A percentile compares a stretch with the other conserved stretches of the same genome.
Conservation (phyloP, 257 asterid species). For the Solanum bulbocastanum region DNA sequence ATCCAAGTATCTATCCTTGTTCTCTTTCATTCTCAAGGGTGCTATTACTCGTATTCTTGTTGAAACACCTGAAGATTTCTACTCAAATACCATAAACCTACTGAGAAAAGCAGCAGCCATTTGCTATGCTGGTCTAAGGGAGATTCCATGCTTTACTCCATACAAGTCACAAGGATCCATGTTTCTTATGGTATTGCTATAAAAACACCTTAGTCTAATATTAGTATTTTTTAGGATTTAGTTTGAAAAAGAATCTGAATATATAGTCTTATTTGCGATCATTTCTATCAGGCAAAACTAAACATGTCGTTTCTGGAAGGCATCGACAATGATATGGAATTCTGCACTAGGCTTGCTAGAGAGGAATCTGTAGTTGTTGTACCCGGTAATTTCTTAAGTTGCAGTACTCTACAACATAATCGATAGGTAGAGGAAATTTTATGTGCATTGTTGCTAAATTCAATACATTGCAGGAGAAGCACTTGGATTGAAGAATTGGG, state of each 20-base stretch:
- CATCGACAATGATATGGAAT: slow-evolving; percentile 45
- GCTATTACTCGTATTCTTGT: slow-evolving; percentile 51
- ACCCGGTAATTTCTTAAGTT: slow-evolving; percentile 36
- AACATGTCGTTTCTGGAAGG: slow-evolving; percentile 29
- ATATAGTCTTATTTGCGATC: background rate
- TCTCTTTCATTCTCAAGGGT: slow-evolving; percentile 29
- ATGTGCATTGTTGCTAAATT: background rate
- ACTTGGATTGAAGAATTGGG: slow-evolving; percentile 58
- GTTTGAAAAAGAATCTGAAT: background rate
- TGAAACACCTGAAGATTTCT: slow-evolving; percentile 37
- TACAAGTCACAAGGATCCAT: slow-evolving; percentile 65
- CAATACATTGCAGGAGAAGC: slow-evolving; percentile 28
- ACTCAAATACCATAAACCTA: slow-evolving; percentile 19
- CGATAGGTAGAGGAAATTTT: background rate
- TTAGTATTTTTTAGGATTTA: background rate
- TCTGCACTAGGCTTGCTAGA: slow-evolving; percentile 44
- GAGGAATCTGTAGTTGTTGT: slow-evolving; percentile 54
- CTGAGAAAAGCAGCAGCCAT: slow-evolving; percentile 49
- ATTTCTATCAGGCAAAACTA: slow-evolving; percentile 34
- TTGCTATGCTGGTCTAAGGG: slow-evolving; percentile 27
- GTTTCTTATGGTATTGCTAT: slow-evolving; percentile 44
- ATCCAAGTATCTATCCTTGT: background rate
- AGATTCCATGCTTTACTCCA: slow-evolving; percentile 39
- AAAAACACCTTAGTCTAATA: background rate
- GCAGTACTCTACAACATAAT: background rate